A percentile compares a stretch with the other conserved stretches of the same genome.
Conservation (phyloP, 1,284 basidiomycete genomes). For the Porogramme epimiltina region DNA sequence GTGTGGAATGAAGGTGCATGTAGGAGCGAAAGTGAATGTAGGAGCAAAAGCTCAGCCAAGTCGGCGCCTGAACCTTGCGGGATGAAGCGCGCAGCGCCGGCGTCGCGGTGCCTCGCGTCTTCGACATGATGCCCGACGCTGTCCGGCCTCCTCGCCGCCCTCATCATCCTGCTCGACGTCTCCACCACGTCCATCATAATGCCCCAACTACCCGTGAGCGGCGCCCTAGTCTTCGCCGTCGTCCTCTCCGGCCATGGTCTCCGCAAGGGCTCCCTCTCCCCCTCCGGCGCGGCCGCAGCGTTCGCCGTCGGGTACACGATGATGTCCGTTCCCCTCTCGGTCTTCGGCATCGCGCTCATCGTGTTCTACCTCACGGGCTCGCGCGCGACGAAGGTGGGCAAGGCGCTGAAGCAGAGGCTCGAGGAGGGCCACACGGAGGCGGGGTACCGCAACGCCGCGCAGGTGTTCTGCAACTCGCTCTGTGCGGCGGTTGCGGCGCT, state of each 20-base stretch:
- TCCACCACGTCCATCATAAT: slow-evolving; percentile 4
- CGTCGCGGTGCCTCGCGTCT: no score
- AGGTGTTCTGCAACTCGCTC: slow-evolving; percentile 84
- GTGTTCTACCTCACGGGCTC: slow-evolving; percentile 85
- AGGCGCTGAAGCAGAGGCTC: slow-evolving; percentile 67
- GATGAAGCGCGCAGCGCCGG: no score
- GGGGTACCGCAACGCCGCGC: slow-evolving; percentile 75
- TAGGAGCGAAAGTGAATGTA: no score
- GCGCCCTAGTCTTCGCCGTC: slow-evolving; percentile 36
- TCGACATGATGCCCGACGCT: no score
- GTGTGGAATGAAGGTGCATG: no score
- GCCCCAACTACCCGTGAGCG: neutral
- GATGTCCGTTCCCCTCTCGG: slow-evolving; percentile 59
- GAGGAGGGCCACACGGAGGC: slow-evolving; percentile 78
- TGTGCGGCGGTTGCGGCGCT: slow-evolving; percentile 67
- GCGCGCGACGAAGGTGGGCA: slow-evolving; percentile 84
- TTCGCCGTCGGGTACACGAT: slow-evolving; percentile 72
- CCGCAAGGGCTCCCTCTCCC: slow-evolving; percentile 63
- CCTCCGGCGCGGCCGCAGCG: slow-evolving; percentile 74
- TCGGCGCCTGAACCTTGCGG: no score
- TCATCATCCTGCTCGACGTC: no score
- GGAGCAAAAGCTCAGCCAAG: no score
- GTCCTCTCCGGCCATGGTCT: slow-evolving; percentile 52
- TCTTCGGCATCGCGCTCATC: slow-evolving; percentile 76
- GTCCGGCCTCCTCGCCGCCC: no score